phyloP scores from a whole-genome alignment of 768 basidiomycete species.

The Boletus subparvulus region DNA sequence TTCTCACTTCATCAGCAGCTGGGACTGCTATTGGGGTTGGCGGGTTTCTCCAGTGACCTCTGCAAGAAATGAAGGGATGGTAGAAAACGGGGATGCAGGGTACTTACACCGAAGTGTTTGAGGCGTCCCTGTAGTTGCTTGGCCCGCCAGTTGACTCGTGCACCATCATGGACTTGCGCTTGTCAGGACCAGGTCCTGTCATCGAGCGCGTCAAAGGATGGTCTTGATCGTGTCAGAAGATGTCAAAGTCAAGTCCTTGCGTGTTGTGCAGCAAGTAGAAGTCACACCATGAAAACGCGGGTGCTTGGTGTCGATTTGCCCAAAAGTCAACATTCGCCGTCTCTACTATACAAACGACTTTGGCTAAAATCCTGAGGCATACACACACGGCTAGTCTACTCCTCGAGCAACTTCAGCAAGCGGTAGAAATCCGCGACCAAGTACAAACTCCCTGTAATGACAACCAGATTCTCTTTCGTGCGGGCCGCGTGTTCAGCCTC shows the following conservation, averaged over 20 bases:
- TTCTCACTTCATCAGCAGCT: constrained; percentile 14
- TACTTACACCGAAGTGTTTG: constrained; percentile 20
- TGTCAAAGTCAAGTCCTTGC: background rate
- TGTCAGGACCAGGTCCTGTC: constrained; percentile 10
- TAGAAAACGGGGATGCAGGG: background rate
- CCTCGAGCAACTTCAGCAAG: constrained; percentile 27
- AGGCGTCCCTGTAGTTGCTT: constrained; percentile 33
- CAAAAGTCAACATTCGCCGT: background rate
- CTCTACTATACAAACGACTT: background rate
- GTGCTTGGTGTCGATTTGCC: background rate
- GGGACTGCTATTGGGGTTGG: constrained; percentile 27
- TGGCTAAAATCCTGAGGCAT: background rate
- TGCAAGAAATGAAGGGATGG: constrained; percentile 8
- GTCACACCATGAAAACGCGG: background rate
- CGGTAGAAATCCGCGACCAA: constrained; percentile 92
- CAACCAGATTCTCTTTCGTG: constrained; percentile 45
- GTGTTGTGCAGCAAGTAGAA: background rate
- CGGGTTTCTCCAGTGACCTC: constrained; percentile 14
- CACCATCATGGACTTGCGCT: constrained; percentile 8
- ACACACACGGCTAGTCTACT: background rate
- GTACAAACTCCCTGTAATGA: constrained; percentile 91
- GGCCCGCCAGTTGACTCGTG: constrained; percentile 12
- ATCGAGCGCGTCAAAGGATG: constrained; percentile 7
- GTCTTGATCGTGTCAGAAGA: constrained; percentile 14
- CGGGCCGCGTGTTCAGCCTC: constrained; percentile 11